Evolutionary conservation across 1,284 basidiomycete species (phyloP), one percentile per base, ranked within the genome.

Genomic region (Phellopilus nigrolimitatus): DNA sequence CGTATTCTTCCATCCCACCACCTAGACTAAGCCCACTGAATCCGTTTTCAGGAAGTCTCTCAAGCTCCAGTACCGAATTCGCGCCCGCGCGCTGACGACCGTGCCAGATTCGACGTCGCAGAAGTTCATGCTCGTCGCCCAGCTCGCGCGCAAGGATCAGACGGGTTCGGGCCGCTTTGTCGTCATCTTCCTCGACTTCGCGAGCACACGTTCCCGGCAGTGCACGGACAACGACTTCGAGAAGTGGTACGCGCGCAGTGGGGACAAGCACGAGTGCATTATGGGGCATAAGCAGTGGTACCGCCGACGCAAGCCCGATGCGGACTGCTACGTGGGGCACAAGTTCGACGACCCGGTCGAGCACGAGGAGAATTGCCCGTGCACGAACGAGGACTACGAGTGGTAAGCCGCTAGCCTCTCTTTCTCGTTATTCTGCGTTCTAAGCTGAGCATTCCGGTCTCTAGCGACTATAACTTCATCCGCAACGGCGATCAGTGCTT

Each of bases 211-310:
- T 49, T 71, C 78, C 41, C 77, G 80, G 33, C 79, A 95, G 63
- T 98, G 95, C 59, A 66, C 54, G 0, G 79, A 84, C 0, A 56
- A 60, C 5, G 97, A 98, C 65, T 88, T 91, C 61, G 94, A 97
- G 68, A 77, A 69, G 54, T 99, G 94, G 94, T 89, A 90, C 67
- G 93, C 90, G 3, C 73, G 89, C 45, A 72, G 76, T 15, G 69
- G 71, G 8, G 78, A 76, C 4, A 76, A 77, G n/a, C 60, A 69
- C 30, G 81, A 92, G 60, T 99, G 95, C 68, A 68, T 99, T 21
- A 95, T 99, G 91, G 95, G 95, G 1, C 91, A 92, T 66, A 94
- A 89, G 87, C 95, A 98, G 86, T 97, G 88, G 84, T 99, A 97
- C 66, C 76, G 70, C 54, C 82, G 95, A 22, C 79, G 95, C 62